Evolutionary conservation across 352 stramenopile species (phyloP).

Genomic region (Bremia lactucae): DNA sequence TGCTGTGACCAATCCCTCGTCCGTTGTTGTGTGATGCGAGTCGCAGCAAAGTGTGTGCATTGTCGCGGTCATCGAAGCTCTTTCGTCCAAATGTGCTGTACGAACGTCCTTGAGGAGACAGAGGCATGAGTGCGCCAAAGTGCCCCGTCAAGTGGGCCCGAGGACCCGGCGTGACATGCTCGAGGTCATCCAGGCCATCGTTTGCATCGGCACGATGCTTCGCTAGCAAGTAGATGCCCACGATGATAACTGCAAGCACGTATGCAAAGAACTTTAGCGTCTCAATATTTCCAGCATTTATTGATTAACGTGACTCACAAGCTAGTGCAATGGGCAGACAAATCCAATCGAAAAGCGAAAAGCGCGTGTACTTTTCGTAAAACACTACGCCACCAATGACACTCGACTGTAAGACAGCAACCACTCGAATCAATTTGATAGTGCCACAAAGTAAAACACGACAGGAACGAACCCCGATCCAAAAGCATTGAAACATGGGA

Average conservation of each 20-base stretch:
- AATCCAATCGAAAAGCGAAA: conserved; percentile 73
- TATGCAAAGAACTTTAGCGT: no score
- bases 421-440: conserved; percentile 5
- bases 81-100: conserved; percentile 31
- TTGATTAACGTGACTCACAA: conserved; percentile 47
- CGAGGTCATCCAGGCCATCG: conserved; percentile 18
- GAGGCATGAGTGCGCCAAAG: conserved; percentile 72
- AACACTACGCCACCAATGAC: conserved; percentile 77
- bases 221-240: conserved; percentile 73
- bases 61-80: conserved; percentile 40
- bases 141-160: conserved; percentile 43
- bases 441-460: conserved; percentile 1
- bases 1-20: conserved; percentile 12
- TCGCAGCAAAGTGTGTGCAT: conserved; percentile 30
- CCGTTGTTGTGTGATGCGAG: conserved; percentile 18
- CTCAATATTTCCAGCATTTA: no score
- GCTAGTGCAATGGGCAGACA: conserved; percentile 62
- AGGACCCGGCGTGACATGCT: conserved; percentile 28
- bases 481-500: conserved; percentile 85
- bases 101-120: conserved; percentile 40
- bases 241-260: conserved; percentile 57
- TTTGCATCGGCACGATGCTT: conserved; percentile 60
- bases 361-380: conserved; percentile 76
- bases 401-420: conserved; percentile 40
- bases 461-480: conserved; percentile 56